Base-by-base conservation (phyloP, 257 asterid species). In the Agastache rugosa region DNA sequence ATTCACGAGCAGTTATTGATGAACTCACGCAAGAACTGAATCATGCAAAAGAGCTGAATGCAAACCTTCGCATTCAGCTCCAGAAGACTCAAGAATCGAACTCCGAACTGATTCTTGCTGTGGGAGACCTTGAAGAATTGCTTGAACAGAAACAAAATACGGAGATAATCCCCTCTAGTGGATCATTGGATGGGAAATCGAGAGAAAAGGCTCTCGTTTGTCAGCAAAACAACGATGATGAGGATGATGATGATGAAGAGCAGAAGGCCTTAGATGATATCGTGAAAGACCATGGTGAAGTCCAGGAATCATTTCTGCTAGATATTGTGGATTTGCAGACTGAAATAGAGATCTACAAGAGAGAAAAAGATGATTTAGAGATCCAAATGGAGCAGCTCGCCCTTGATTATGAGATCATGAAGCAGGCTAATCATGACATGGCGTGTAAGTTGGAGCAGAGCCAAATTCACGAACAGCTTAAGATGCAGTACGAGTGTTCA, bases 361-460 rank as follows among this genome's bases (percentile, higher is more conserved):
- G 96, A 75, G 98, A 92, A 22, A 89, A 82, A 66, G 97, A 95
- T 45, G 98, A 95, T 54, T 69, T 92, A 2, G 98, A 95, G 80
- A 86, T 80, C 83, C 99, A 95, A 72, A 87, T 89, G 93, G 99
- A 95, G 83, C 97, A 93, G 90, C 89, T 95, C 11, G 98, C 99
- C 8, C 97, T 95, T 42, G 98, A 95, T 71, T 89, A 95, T 2
- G 98, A 95, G 84, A 91, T 95, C 78, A 67, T 88, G 89, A 92
- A 92, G 87, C 99, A 95, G 81, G 93, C 95, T 76, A 91, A 89
- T 48, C 98, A 92, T 22, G 91, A 89, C 31, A 80, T 91, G 82
- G 80, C 90, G 0, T 74, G 78, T 79, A 89, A 82, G 83, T 71
- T 95, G 44, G 93, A 88, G 87, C 99, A 92, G 80, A 90, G 91